phyloP scores from a whole-genome alignment of 2,329 filamentous ascomycete genomes.

The Pseudocercospora musae region DNA sequence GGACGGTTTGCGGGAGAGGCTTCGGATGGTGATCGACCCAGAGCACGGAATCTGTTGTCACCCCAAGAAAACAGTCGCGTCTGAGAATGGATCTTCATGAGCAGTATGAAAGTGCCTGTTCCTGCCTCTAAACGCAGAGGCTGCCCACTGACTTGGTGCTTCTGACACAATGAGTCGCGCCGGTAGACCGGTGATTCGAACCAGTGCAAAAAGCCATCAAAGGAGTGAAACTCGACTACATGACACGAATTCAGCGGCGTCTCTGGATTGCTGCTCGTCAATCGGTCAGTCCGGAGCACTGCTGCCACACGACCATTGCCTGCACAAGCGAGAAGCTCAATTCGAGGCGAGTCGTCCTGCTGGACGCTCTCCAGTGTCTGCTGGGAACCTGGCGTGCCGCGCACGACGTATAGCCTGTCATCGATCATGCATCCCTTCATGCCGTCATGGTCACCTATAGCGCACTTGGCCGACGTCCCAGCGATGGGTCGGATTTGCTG shows the following conservation, averaged over 20 bases:
- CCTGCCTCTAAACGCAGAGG: slow-evolving; percentile 12
- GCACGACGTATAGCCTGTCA: slow-evolving; percentile 25
- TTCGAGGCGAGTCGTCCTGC: slow-evolving; percentile 12
- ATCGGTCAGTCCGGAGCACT: slow-evolving; percentile 21
- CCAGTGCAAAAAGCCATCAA: slow-evolving; percentile 29
- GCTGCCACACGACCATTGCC: slow-evolving; percentile 31
- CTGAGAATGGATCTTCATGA: background rate
- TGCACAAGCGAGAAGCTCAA: slow-evolving; percentile 29
- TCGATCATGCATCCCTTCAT: slow-evolving; percentile 28
- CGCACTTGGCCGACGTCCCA: slow-evolving; percentile 7
- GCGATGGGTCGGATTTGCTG: slow-evolving; percentile 16
- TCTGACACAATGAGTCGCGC: too few species aligned
- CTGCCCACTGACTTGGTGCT: too few species aligned
- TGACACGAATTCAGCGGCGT: too few species aligned
- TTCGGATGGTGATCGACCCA: background rate
- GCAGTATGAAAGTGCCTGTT: slow-evolving; percentile 7
- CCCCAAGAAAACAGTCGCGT: background rate
- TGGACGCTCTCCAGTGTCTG: background rate
- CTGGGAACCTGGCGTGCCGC: background rate
- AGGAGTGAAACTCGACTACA: slow-evolving; percentile 29
- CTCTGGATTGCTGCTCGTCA: too few species aligned
- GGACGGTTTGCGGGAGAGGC: slow-evolving; percentile 43
- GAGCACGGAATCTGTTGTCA: background rate
- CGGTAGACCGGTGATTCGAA: slow-evolving; percentile 21
- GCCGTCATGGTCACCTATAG: slow-evolving; percentile 35